phyloP scores from a whole-genome alignment of 768 basidiomycete genomes.

The Calocera cornea region DNA sequence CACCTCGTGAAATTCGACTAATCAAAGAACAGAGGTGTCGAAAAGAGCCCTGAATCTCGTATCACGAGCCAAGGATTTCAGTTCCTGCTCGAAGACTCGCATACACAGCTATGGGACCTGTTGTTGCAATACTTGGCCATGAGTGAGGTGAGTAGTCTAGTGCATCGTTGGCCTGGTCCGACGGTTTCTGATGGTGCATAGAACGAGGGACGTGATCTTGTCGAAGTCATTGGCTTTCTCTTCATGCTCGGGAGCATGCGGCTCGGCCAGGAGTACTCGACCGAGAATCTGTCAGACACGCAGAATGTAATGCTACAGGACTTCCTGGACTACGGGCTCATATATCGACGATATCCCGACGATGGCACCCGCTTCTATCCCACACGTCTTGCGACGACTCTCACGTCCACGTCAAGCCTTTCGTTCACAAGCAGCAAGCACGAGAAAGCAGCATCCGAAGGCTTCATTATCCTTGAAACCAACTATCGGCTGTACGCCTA shows the following conservation, averaged over 20 bases:
- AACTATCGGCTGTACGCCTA: slow-evolving; percentile 98
- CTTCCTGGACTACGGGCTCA: slow-evolving; percentile 84
- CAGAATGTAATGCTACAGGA: slow-evolving; percentile 83
- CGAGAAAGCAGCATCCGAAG: slow-evolving; percentile 43
- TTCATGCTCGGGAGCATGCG: slow-evolving; percentile 98
- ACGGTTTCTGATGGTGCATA: slow-evolving; percentile 22
- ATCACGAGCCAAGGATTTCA: slow-evolving; percentile 95
- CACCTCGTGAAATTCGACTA: not conserved
- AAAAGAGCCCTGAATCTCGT: slow-evolving; percentile 30
- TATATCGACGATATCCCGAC: slow-evolving; percentile 67
- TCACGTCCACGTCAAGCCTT: slow-evolving; percentile 79
- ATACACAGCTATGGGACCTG: slow-evolving; percentile 90
- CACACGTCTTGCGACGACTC: slow-evolving; percentile 83
- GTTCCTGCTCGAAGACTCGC: slow-evolving; percentile 86
- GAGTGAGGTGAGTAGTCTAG: slow-evolving; percentile 46
- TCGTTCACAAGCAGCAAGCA: slow-evolving; percentile 44
- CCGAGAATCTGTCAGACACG: slow-evolving; percentile 60
- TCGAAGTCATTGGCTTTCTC: slow-evolving; percentile 84
- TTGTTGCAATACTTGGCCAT: slow-evolving; percentile 79
- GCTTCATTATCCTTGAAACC: slow-evolving; percentile 93
- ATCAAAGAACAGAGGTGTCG: slow-evolving; percentile 32
- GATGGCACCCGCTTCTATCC: slow-evolving; percentile 66
- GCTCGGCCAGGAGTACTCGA: slow-evolving; percentile 86
- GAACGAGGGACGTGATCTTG: slow-evolving; percentile 82
- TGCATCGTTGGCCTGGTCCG: not conserved